Conservation (phyloP, 306 rosid species). For the Gastrolobium bilobum region DNA sequence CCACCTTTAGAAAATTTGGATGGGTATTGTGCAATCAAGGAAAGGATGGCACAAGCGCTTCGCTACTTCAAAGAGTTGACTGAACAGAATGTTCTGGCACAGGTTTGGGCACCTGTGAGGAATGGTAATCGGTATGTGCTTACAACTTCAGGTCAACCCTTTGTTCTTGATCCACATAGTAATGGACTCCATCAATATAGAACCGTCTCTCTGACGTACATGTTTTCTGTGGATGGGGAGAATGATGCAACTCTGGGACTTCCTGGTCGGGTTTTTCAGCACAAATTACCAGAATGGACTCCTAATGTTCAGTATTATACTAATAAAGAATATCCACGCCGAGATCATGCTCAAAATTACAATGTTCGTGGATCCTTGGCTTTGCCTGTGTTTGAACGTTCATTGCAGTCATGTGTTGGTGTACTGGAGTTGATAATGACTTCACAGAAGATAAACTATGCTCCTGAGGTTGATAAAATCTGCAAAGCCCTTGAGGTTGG, state of each 20-base stretch:
- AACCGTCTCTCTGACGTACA: constrained; percentile 70
- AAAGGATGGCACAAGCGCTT: constrained; percentile 92
- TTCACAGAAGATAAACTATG: constrained; percentile 83
- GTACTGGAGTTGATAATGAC: constrained; percentile 96
- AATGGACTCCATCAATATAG: constrained; percentile 86
- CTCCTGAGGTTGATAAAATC: constrained; percentile 88
- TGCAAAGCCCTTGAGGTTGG: constrained; percentile 98
- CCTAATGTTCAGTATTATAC: constrained; percentile 94
- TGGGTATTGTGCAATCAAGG: constrained; percentile 71
- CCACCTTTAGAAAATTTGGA: constrained; percentile 60
- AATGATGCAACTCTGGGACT: constrained; percentile 74
- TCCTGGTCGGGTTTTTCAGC: constrained; percentile 89
- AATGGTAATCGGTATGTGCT: constrained; percentile 68
- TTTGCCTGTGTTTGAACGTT: constrained; percentile 88
- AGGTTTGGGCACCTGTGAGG: constrained; percentile 93
- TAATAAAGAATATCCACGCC: constrained; percentile 83
- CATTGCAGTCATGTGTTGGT: constrained; percentile 82
- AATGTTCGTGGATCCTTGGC: constrained; percentile 94
- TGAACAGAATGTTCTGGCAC: constrained; percentile 84
- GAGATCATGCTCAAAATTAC: constrained; percentile 80
- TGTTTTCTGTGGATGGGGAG: constrained; percentile 79
- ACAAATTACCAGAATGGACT: constrained; percentile 92
- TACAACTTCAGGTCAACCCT: constrained; percentile 93
- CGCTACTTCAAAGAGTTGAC: constrained; percentile 81
- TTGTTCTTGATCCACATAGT: constrained; percentile 76